Evolutionary conservation across 148 eudicot species (phyloP).

Genomic region (Hydrangea macrophylla): DNA sequence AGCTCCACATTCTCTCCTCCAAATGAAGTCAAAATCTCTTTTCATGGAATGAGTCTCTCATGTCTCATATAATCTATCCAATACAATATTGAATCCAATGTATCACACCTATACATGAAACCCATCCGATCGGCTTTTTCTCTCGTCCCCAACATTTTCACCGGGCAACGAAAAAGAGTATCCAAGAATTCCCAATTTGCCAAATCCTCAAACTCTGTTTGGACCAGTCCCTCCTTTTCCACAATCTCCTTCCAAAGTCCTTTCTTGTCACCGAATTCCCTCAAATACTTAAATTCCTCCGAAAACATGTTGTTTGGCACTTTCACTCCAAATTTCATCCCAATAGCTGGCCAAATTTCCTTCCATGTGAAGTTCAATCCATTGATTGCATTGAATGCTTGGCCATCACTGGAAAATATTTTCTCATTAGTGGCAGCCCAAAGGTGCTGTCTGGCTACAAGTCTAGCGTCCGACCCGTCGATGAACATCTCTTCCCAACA

Average conservation of each 20-base stretch:
- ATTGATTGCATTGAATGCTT: constrained; percentile 73
- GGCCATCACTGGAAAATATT: constrained; percentile 29
- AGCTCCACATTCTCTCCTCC: constrained; percentile 22
- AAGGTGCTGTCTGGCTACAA: constrained; percentile 86
- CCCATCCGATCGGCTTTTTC: constrained; percentile 69
- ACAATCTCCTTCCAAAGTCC: constrained; percentile 73
- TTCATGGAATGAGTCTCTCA: constrained; percentile 66
- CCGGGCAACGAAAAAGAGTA: constrained; percentile 62
- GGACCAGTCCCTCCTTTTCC: constrained; percentile 41
- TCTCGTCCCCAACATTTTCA: constrained; percentile 55
- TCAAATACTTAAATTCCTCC: constrained; percentile 34
- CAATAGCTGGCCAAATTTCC: constrained; percentile 62
- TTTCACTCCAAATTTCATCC: constrained; percentile 45
- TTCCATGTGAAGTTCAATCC: constrained; percentile 69
- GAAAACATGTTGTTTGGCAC: constrained; percentile 31
- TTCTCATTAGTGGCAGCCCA: constrained; percentile 66
- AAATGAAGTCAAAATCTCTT: background rate
- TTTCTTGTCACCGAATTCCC: constrained; percentile 49
- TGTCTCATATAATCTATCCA: constrained; percentile 80
- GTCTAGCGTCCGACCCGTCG: constrained; percentile 73
- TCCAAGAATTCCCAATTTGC: constrained; percentile 84
- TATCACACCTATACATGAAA: constrained; percentile 40
- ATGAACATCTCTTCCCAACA: constrained; percentile 79
- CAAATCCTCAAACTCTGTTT: constrained; percentile 58
- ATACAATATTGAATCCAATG: constrained; percentile 61